phyloP scores from a whole-genome alignment of 805 yeast genomes.

The Blastobotrys robertii region DNA sequence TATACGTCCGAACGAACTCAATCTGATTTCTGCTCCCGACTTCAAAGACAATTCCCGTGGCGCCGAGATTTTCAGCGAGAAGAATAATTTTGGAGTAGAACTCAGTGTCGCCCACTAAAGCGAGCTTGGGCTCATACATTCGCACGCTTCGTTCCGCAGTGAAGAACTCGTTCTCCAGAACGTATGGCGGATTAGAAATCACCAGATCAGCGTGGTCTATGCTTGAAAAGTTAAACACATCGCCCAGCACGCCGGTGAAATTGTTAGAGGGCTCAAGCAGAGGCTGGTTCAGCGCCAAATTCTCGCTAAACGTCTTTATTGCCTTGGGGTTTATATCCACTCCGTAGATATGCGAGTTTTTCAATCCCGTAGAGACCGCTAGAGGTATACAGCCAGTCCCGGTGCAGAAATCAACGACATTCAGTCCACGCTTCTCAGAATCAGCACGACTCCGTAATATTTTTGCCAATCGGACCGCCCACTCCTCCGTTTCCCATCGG shows the following conservation, averaged over 20 bases:
- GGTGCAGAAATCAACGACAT: constrained; percentile 63
- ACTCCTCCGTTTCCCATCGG: constrained; percentile 92
- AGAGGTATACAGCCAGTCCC: constrained; percentile 86
- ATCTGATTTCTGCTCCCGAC: constrained; percentile 58
- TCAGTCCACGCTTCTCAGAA: constrained; percentile 10
- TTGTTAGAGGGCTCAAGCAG: constrained; percentile 1
- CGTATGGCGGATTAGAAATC: constrained; percentile 89
- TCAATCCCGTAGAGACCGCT: constrained; percentile 30
- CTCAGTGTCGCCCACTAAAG: constrained; percentile 69
- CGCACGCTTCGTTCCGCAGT: constrained; percentile 56
- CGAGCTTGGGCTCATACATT: constrained; percentile 63
- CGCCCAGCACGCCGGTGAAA: constrained; percentile 5
- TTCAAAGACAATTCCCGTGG: constrained; percentile 64
- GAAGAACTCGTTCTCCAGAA: constrained; percentile 39
- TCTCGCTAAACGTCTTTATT: constrained; percentile 38
- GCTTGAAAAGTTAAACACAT: constrained; percentile 8
- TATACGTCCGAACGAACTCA: constrained; percentile 25
- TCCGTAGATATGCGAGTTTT: constrained; percentile 30
- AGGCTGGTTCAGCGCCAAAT: constrained; percentile 24
- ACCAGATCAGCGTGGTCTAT: constrained; percentile 37
- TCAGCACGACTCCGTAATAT: constrained; percentile 11
- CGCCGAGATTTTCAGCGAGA: constrained; percentile 33
- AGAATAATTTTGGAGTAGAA: constrained; percentile 52
- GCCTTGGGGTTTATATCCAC: constrained; percentile 53
- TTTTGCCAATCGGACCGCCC: constrained; percentile 44